Base-by-base conservation (phyloP, 2,329 filamentous ascomycete genomes). In the Nemania sp. region DNA sequence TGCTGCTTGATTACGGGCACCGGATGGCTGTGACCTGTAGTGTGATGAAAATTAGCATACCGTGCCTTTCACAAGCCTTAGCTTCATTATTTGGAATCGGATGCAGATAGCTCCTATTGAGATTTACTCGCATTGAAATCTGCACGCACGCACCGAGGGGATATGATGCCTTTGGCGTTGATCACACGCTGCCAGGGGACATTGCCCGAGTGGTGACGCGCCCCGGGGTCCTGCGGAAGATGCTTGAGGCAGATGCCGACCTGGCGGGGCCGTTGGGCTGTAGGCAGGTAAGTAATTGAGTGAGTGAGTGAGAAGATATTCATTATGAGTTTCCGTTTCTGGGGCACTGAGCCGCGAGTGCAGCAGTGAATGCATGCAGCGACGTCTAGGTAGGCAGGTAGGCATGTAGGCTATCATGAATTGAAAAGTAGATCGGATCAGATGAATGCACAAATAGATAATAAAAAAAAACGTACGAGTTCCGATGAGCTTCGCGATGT, bases 121-220 rank as follows among this genome's bases (percentile, higher is more conserved):
- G 18, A 58, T 5, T 18, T 35, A 13, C 53, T n/a, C 13, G 24
- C 4, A 62, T 2, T 20, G 8, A 45, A 35, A 27, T 24, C 2
- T 10, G 5, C 22, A 4, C 35, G 11, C 15, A 32, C 41, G 4
- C 56, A 95, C 93, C 94, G 88, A 7, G 92, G 92, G 52, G 94
- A 97, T 73, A 98, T 97, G 67, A 89, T 84, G 24, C 95, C 94
- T 80, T 92, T 95, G 15, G 93, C 83, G 79, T 95, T 97, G 77
- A 98, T 92, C 67, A 98, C 93, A 66, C 96, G 86, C 83, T 98
- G 95, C 95, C 95, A 98, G 0, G 95, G 95, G 3, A 98, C 95
- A 72, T 91, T 98, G 26, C 83, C 84, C 67, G 87, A 84, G 79
- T 97, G 91, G 81, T 91, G 97, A 65, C 80, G 84, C 63, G 77